Conservation (phyloP, 1,284 basidiomycete species). For the Coriolopsis trogii region DNA sequence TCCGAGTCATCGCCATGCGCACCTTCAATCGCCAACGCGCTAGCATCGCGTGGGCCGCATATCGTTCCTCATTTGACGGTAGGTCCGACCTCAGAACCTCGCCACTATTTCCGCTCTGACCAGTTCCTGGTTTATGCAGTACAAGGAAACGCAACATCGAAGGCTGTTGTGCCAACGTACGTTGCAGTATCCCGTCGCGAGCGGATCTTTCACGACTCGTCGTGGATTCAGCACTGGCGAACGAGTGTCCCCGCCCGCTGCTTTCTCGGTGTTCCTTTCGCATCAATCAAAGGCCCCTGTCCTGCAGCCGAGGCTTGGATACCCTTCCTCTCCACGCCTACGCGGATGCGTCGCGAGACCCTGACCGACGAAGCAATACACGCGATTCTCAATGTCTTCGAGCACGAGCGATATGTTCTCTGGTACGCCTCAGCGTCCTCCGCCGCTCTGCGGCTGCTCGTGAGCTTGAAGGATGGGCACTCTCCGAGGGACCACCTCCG, state of each 20-base stretch:
- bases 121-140: neutral
- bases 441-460: conserved; percentile 33
- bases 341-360: neutral
- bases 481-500: conserved; percentile 50
- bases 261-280: conserved; percentile 19
- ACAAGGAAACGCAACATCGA: neutral
- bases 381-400: conserved; percentile 35
- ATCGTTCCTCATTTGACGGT: conserved; percentile 16
- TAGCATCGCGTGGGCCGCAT: conserved; percentile 50
- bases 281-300: conserved; percentile 1
- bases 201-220: conserved; percentile 21
- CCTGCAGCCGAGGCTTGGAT: neutral
- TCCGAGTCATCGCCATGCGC: conserved; percentile 56
- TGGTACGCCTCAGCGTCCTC: conserved; percentile 43
- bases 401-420: conserved; percentile 49
- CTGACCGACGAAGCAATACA: conserved; percentile 13
- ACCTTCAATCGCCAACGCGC: conserved; percentile 63
- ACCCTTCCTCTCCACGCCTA: neutral
- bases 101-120: neutral
- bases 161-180: neutral
- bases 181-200: conserved; percentile 11
- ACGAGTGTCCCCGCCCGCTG: conserved; percentile 3
- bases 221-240: conserved; percentile 3
- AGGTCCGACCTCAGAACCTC: neutral
- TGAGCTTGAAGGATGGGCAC: conserved; percentile 55